phyloP scores from a whole-genome alignment of 495 filamentous ascomycete genomes.

The Penicillium tannophilum region DNA sequence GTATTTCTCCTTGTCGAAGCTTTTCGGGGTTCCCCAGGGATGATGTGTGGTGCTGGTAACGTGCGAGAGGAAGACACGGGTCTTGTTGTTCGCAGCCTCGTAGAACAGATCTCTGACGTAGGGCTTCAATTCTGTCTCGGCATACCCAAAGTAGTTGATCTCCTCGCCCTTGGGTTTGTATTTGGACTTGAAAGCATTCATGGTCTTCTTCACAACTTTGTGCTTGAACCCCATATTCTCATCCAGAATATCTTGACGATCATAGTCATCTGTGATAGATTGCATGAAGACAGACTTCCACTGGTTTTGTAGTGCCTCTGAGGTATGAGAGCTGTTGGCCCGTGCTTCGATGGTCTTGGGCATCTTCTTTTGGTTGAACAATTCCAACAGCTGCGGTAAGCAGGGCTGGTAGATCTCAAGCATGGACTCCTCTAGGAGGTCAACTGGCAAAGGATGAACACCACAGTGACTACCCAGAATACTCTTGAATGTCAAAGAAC shows the following conservation, averaged over 20 bases:
- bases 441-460: conserved; percentile 46
- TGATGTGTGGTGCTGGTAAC: conserved; percentile 51
- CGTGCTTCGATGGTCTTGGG: conserved; percentile 3
- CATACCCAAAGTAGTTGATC: conserved; percentile 49
- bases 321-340: conserved; percentile 13
- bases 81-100: conserved; percentile 41
- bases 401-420: conserved; percentile 51
- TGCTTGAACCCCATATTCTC: conserved; percentile 44
- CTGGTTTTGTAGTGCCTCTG: conserved; percentile 20
- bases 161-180: conserved; percentile 35
- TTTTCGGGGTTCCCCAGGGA: conserved; percentile 41
- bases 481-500: conserved; percentile 51
- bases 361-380: conserved; percentile 40
- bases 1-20: conserved; percentile 37
- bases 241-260: conserved; percentile 41
- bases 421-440: conserved; percentile 44
- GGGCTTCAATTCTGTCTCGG: conserved; percentile 45
- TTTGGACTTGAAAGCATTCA: conserved; percentile 31
- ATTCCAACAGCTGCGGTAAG: conserved; percentile 45
- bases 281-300: conserved; percentile 53
- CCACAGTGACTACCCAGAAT: conserved; percentile 48
- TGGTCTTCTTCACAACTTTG: conserved; percentile 34
- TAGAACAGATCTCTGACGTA: conserved; percentile 46
- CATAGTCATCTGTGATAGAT: conserved; percentile 49
- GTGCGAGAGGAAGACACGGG: conserved; percentile 50